These are phyloP conservation scores for Chlorella sp. DNA, from an alignment of 139 green algal species.

Conservation along the genomic window DNA sequence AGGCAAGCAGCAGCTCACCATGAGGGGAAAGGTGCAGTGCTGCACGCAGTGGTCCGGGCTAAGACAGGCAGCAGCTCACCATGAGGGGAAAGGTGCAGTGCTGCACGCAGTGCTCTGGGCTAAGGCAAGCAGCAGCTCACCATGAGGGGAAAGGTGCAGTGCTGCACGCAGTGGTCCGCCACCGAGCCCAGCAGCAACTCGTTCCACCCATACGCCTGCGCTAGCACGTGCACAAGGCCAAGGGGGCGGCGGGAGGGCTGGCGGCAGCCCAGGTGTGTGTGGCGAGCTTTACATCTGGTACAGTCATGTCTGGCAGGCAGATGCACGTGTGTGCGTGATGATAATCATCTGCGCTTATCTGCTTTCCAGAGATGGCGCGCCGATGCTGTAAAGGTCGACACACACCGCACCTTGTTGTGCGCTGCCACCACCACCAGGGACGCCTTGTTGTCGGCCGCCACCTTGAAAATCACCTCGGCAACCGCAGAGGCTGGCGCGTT, in stretches of 20 bases:
- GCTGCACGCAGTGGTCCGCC: conserved; percentile 12
- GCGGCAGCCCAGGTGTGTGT: no score
- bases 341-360: no score
- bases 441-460: conserved; percentile 8
- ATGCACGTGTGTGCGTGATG: no score
- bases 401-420: conserved; percentile 13
- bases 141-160: conserved; percentile 12
- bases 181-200: conserved; percentile 15
- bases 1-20: no score
- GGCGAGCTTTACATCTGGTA: no score
- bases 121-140: background rate
- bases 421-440: conserved; percentile 11
- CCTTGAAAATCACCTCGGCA: background rate
- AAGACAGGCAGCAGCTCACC: no score
- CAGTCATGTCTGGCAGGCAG: no score
- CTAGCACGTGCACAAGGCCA: no score
- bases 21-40: background rate
- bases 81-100: conserved; percentile 7
- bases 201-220: conserved; percentile 6
- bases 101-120: background rate
- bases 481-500: conserved; percentile 19
- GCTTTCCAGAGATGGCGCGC: no score
- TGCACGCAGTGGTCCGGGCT: background rate
- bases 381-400: no score
- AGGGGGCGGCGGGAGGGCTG: no score